A percentile compares a stretch with the other conserved stretches of the same genome.
Evolutionary conservation across 306 rosid species (phyloP).

Genomic region (Coriaria nepalensis): DNA sequence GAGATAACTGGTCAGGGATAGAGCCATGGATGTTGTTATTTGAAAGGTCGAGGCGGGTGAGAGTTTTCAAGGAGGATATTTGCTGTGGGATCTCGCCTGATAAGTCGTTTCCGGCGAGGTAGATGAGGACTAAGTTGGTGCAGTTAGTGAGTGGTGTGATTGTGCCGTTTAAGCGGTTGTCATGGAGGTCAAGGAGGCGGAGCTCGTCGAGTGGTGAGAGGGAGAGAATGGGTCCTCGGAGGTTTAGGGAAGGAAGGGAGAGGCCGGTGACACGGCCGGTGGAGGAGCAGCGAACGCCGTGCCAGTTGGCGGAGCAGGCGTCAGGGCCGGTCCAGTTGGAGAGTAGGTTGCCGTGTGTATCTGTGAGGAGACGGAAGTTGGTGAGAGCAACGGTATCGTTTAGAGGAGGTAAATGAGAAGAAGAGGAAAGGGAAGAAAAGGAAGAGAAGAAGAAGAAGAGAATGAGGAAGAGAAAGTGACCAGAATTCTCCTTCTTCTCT

Average conservation of each 20-base stretch:
- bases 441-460: not conserved
- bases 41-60: slow-evolving; percentile 78
- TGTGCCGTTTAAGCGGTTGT: slow-evolving; percentile 67
- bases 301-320: slow-evolving; percentile 63
- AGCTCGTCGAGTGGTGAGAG: slow-evolving; percentile 60
- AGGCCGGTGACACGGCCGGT: slow-evolving; percentile 37
- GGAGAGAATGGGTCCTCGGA: slow-evolving; percentile 59
- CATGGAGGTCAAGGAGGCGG: slow-evolving; percentile 73
- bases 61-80: slow-evolving; percentile 27
- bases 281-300: slow-evolving; percentile 54
- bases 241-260: slow-evolving; percentile 61
- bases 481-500: not conserved
- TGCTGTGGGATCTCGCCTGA: slow-evolving; percentile 59
- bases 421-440: slow-evolving; percentile 10
- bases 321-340: slow-evolving; percentile 67
- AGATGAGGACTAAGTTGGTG: slow-evolving; percentile 60
- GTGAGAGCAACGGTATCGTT: slow-evolving; percentile 63
- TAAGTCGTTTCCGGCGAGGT: slow-evolving; percentile 75
- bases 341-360: slow-evolving; percentile 59
- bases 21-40: slow-evolving; percentile 67
- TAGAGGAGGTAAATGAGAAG: slow-evolving; percentile 6
- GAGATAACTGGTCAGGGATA: slow-evolving; percentile 28
- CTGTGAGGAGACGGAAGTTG: slow-evolving; percentile 49
- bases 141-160: slow-evolving; percentile 43
- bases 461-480: no score